Conservation (phyloP, 257 asterid species). For the Nicotiana obtusifolia region DNA sequence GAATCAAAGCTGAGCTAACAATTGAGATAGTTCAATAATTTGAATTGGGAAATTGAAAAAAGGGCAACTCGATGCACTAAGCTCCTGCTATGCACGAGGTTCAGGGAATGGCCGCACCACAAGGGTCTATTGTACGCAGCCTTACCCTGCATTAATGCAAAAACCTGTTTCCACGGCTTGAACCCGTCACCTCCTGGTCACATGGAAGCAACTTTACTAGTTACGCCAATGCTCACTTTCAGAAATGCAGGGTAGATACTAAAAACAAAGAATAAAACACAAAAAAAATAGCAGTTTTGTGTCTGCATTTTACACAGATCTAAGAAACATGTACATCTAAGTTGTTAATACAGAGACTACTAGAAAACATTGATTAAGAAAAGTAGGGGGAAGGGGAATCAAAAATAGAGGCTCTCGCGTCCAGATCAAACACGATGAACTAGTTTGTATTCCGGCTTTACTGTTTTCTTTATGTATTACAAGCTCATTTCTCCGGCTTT, state of each 20-base stretch:
- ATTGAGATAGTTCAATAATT: not conserved
- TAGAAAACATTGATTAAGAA: not conserved
- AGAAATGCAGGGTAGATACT: not conserved
- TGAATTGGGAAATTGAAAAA: not conserved
- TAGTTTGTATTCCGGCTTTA: not conserved
- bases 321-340: slow-evolving; percentile 8
- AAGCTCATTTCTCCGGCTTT: not conserved
- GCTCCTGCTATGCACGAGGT: no score
- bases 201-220: no score
- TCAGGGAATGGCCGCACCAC: no score
- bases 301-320: not conserved
- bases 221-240: no score
- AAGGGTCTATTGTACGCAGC: no score
- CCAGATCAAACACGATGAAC: not conserved
- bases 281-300: not conserved
- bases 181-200: no score
- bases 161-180: no score
- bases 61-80: no score
- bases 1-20: not conserved
- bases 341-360: not conserved
- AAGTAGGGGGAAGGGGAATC: not conserved
- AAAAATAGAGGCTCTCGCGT: not conserved
- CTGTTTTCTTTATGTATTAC: slow-evolving; percentile 2
- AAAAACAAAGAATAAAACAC: not conserved
- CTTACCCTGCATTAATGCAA: no score